Conservation (phyloP, 768 basidiomycete genomes). For the Suillus lakei region DNA sequence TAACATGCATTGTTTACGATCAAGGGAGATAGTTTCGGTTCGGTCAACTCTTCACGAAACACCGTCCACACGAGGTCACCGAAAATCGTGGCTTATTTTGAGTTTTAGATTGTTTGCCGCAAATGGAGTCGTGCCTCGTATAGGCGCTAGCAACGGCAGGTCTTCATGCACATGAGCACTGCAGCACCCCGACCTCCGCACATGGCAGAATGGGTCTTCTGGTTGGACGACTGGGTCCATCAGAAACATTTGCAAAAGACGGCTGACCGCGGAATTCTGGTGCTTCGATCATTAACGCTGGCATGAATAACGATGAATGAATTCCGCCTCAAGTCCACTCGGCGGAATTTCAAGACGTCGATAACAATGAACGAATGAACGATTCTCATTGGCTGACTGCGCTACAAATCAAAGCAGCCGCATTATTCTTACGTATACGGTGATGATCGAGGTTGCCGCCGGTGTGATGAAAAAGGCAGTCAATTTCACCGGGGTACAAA, state of each 20-base stretch:
- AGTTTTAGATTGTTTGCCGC: not conserved
- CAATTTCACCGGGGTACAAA: conserved; percentile 2
- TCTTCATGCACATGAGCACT: not conserved
- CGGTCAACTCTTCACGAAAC: not conserved
- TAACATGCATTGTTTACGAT: not conserved
- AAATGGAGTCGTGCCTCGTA: not conserved
- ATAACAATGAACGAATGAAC: not conserved
- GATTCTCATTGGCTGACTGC: not conserved
- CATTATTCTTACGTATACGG: not conserved
- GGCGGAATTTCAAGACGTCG: not conserved
- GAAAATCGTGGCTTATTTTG: not conserved
- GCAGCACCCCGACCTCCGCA: not conserved
- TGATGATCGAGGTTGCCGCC: conserved; percentile 4
- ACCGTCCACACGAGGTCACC: not conserved
- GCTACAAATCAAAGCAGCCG: not conserved
- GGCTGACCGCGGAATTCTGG: not conserved
- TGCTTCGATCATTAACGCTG: not conserved
- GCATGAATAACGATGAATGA: conserved; percentile 4
- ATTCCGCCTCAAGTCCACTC: conserved; percentile 1
- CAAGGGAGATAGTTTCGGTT: not conserved
- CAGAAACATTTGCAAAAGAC: not conserved
- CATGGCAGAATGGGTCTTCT: not conserved
- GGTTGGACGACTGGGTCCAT: not conserved
- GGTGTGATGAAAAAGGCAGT: conserved; percentile 4
- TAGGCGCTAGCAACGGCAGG: not conserved